phyloP scores from a whole-genome alignment of 176 grass and related monocot genomes.

The Calamus simplicifolius region DNA sequence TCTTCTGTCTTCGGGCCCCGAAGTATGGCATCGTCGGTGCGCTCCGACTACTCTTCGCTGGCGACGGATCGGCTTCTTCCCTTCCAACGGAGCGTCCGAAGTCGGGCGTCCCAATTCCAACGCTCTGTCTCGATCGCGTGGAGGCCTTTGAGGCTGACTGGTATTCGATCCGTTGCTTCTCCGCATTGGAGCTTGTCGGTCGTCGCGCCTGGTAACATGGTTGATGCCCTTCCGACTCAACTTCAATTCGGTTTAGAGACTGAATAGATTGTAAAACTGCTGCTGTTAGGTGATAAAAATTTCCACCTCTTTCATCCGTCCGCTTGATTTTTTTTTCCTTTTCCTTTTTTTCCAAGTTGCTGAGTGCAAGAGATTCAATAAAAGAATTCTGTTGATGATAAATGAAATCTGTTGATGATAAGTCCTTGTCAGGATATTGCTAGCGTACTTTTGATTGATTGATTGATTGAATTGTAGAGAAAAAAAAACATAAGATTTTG shows the following conservation, averaged over 20 bases:
- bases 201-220: background rate
- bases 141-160: background rate
- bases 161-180: background rate
- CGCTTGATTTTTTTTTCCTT: background rate
- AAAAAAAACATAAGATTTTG: too few relatives aligned
- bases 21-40: background rate
- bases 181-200: background rate
- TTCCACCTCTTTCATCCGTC: too few relatives aligned
- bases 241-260: background rate
- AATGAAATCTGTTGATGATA: too few relatives aligned
- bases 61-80: conserved; percentile 3
- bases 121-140: background rate
- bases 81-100: background rate
- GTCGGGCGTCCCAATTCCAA: background rate
- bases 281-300: background rate
- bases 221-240: background rate
- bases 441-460: too few relatives aligned
- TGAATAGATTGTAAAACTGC: background rate
- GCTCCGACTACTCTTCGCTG: background rate
- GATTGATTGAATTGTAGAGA: too few relatives aligned
- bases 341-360: background rate
- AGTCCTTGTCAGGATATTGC: too few relatives aligned
- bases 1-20: background rate
- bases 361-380: background rate
- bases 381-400: too few relatives aligned